Conservation (phyloP, 2,329 filamentous ascomycete genomes). For the Pyricularia sp. region DNA sequence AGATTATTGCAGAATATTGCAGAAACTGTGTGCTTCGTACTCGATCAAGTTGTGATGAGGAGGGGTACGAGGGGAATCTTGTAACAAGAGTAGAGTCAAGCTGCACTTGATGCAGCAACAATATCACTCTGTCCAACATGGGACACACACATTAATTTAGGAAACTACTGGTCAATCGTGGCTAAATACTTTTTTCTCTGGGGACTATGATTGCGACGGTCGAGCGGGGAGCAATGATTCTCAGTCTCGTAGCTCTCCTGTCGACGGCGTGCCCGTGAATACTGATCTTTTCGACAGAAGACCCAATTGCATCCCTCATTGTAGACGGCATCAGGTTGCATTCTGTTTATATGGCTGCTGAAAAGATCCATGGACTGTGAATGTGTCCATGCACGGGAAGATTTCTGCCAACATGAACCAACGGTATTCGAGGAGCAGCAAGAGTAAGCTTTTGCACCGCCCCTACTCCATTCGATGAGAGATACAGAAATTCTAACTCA, state of each 20-base stretch:
- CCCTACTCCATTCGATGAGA: neutral
- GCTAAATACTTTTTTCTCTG: too few species aligned
- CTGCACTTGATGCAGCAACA: too few species aligned
- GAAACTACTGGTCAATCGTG: too few species aligned
- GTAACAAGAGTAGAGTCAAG: too few species aligned
- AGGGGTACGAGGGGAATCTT: too few species aligned
- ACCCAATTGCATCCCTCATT: neutral
- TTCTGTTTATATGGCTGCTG: neutral
- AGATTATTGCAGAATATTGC: too few species aligned
- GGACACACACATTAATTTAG: too few species aligned
- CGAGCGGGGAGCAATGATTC: neutral
- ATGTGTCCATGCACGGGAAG: neutral
- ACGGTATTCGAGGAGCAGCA: neutral
- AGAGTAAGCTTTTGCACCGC: neutral
- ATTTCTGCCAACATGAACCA: neutral
- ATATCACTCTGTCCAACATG: too few species aligned
- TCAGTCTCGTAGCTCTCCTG: neutral
- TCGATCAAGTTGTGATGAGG: too few species aligned
- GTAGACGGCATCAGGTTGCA: neutral
- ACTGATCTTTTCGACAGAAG: neutral
- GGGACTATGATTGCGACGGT: neutral
- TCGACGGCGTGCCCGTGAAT: neutral
- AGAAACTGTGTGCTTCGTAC: neutral
- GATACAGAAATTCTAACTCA: neutral
- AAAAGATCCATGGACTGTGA: neutral